Conservation (phyloP, 495 filamentous ascomycete genomes). For the Viridothelium virens region DNA sequence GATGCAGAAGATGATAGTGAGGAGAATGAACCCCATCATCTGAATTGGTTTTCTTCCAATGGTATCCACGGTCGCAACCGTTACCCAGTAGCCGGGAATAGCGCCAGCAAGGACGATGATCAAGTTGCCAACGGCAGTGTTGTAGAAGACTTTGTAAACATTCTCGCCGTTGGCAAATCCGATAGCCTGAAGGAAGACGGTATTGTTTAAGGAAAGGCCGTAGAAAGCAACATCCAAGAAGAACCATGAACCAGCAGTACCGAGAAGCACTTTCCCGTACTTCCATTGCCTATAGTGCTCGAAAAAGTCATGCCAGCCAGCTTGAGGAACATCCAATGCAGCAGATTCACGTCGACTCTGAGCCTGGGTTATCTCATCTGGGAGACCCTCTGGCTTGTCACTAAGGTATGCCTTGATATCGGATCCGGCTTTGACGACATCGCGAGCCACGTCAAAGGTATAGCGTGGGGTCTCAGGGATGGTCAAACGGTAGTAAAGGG, state of each 20-base stretch:
- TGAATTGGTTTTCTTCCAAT: conserved; percentile 34
- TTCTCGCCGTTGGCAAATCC: conserved; percentile 25
- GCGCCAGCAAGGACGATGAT: conserved; percentile 35
- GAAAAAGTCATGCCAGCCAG: conserved; percentile 58
- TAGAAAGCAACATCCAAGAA: conserved; percentile 73
- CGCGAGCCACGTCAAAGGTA: conserved; percentile 72
- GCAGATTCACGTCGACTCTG: conserved; percentile 41
- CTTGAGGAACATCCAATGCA: conserved; percentile 50
- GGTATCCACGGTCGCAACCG: conserved; percentile 31
- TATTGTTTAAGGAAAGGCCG: conserved; percentile 68
- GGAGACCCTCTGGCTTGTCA: conserved; percentile 43
- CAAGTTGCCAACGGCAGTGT: conserved; percentile 32
- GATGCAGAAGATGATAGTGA: conserved; percentile 33
- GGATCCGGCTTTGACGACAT: conserved; percentile 59
- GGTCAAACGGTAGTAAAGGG: conserved; percentile 78
- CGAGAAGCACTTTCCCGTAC: conserved; percentile 61
- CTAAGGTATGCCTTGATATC: conserved; percentile 50
- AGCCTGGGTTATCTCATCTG: conserved; percentile 54
- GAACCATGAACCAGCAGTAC: conserved; percentile 75
- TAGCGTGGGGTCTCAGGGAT: conserved; percentile 80
- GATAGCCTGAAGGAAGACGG: conserved; percentile 30
- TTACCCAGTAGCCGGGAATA: conserved; percentile 37
- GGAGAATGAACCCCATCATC: conserved; percentile 30
- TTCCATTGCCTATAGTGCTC: conserved; percentile 57
- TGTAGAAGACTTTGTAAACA: conserved; percentile 28